A percentile compares a stretch with the other conserved stretches of the same genome.
phyloP scores from a whole-genome alignment of 2,329 filamentous ascomycete species.

The Sordariomycetes sp. region DNA sequence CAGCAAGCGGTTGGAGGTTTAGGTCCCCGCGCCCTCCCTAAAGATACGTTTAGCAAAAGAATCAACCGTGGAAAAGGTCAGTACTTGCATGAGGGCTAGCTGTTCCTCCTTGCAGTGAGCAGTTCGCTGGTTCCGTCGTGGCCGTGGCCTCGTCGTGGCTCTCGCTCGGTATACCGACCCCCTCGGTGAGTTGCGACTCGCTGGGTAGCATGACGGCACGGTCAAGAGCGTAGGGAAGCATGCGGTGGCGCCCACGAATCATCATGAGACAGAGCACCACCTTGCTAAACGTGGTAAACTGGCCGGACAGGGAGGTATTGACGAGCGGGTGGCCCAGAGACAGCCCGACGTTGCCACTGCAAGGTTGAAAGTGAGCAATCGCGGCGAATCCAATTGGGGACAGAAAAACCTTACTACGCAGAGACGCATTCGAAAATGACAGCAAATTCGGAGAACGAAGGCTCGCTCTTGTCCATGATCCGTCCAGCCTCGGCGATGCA shows the following conservation, averaged over 20 bases:
- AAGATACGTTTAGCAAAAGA: no score
- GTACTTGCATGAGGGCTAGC: no score
- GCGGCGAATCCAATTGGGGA: not conserved
- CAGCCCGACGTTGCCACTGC: slow-evolving; percentile 75
- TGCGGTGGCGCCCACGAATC: slow-evolving; percentile 58
- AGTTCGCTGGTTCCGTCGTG: no score
- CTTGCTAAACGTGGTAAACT: slow-evolving; percentile 68
- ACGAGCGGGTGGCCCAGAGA: slow-evolving; percentile 69
- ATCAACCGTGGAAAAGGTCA: no score
- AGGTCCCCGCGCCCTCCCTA: no score
- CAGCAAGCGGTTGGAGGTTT: no score
- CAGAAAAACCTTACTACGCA: slow-evolving; percentile 44
- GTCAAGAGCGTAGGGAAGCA: slow-evolving; percentile 55
- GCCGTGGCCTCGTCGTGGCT: no score
- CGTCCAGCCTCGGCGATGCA: slow-evolving; percentile 73
- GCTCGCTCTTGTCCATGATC: slow-evolving; percentile 39
- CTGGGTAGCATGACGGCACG: slow-evolving; percentile 46
- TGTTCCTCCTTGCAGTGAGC: no score
- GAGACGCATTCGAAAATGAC: slow-evolving; percentile 83
- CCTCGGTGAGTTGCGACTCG: no score
- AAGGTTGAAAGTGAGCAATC: not conserved
- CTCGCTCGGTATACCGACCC: no score
- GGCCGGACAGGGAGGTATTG: slow-evolving; percentile 71
- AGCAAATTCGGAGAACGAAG: slow-evolving; percentile 37
- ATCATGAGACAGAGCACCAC: slow-evolving; percentile 60